A percentile compares a stretch with the other conserved stretches of the same genome.
These are phyloP conservation scores for Pichia sp. DNA, from an alignment of 1,139 yeast species.

Conservation along the genomic window DNA sequence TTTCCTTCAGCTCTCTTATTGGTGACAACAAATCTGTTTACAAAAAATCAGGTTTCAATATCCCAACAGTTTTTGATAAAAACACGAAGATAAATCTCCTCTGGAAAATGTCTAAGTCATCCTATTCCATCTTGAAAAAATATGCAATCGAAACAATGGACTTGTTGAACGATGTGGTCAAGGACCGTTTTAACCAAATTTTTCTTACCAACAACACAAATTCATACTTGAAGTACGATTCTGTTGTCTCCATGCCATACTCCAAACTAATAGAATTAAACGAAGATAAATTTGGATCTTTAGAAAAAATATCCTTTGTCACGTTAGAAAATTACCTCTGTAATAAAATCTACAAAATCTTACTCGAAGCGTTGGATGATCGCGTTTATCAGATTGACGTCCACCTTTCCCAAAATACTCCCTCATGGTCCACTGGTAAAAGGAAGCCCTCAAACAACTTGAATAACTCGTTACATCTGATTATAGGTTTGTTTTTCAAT, in stretches of 20 bases:
- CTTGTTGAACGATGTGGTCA: constrained; percentile 70
- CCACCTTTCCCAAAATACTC: constrained; percentile 24
- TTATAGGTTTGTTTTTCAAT: constrained; percentile 66
- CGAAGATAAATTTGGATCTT: constrained; percentile 53
- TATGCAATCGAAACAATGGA: constrained; percentile 67
- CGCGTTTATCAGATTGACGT: constrained; percentile 51
- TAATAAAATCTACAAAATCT: constrained; percentile 55
- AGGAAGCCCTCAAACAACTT: constrained; percentile 45
- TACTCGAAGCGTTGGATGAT: constrained; percentile 63
- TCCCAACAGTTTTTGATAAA: constrained; percentile 75
- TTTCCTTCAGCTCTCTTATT: constrained; percentile 59
- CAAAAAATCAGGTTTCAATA: constrained; percentile 53
- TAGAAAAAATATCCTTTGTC: constrained; percentile 68
- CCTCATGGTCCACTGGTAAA: constrained; percentile 44
- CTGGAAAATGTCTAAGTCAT: constrained; percentile 73
- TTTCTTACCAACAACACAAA: constrained; percentile 60
- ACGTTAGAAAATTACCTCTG: constrained; percentile 65
- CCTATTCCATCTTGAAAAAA: constrained; percentile 57
- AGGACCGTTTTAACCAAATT: constrained; percentile 82
- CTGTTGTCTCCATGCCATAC: constrained; percentile 46
- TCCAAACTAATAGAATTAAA: constrained; percentile 24
- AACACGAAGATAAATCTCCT: constrained; percentile 69
- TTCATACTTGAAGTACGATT: constrained; percentile 62
- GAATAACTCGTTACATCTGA: constrained; percentile 34
- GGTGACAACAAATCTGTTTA: constrained; percentile 51